A percentile compares a stretch with the other conserved stretches of the same genome.
Evolutionary conservation across 169 alveolate genomes (phyloP).

Genomic region (Blepharisma undulans): DNA sequence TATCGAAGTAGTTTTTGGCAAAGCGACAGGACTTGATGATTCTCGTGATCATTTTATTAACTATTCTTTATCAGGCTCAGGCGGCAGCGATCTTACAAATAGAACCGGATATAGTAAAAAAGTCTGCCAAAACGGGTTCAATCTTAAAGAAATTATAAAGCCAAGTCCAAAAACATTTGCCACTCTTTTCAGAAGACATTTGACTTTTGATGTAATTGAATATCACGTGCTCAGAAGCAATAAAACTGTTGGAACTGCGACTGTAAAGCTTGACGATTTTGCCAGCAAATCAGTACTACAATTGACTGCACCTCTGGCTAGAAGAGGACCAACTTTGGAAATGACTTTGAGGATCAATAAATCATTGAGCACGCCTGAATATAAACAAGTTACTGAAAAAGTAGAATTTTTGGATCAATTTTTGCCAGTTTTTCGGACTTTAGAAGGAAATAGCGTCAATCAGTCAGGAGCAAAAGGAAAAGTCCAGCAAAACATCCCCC

Average conservation of each 20-base stretch:
- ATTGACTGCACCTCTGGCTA: background rate
- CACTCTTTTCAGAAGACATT: background rate
- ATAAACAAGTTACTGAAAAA: slow-evolving; percentile 19
- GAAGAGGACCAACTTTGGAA: slow-evolving; percentile 24
- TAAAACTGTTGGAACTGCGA: background rate
- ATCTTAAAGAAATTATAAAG: background rate
- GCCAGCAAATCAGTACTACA: background rate
- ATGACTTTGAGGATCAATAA: background rate
- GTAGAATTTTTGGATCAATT: slow-evolving; percentile 10
- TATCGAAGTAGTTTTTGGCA: slow-evolving; percentile 8
- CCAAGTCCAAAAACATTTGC: background rate
- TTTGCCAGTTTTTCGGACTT: background rate
- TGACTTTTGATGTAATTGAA: slow-evolving; percentile 25
- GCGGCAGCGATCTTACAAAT: background rate
- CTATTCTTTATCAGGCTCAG: background rate
- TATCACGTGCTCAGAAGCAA: slow-evolving; percentile 3
- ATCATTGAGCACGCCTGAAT: background rate
- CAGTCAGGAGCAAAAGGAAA: background rate
- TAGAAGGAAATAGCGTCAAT: background rate
- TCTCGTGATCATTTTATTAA: background rate
- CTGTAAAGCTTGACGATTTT: background rate
- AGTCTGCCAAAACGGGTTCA: slow-evolving; percentile 7
- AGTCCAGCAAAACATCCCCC: background rate
- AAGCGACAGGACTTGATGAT: background rate
- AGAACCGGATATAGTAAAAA: background rate